Base-by-base conservation (phyloP, 2,329 filamentous ascomycete species). In the Pseudogymnoascus sp. region DNA sequence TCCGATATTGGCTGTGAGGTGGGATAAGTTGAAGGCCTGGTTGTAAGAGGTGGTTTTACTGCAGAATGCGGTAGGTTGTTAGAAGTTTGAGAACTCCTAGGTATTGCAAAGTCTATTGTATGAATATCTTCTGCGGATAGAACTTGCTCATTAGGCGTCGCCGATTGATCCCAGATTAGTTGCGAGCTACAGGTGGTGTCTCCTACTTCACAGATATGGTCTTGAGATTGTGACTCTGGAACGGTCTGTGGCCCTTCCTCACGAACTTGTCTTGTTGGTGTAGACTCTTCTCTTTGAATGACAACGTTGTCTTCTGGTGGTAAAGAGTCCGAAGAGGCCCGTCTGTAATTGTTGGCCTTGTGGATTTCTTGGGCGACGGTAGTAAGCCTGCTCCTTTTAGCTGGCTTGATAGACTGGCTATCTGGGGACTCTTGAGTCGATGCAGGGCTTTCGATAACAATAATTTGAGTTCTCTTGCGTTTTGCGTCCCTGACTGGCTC, bases 301-400 rank as follows among this genome's bases (percentile, higher is more conserved):
- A 18, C 45, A 18, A 36, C 45, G 42, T 61, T 42, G 54, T 45
- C 34, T 65, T 66, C 10, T 64, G 61, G 14, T 61, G 29, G 26
- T 66, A 39, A n/a, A 67, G 66, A 21, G 69, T 66, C 62, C 71
- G 68, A 68, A 69, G 70, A 31, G 65, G 69, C 65, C 71, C 69
- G 37, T 66, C 67, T 12, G 71, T 69, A 54, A 70, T 69, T 14
- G 18, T 64, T 14, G 18, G 18, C 16, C 14, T 45, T 39, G 40
- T 18, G 40, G 64, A 47, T 8, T 36, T 39, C 34, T 23, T 54
- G 37, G 60, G 23, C 21, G 18, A 47, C 47, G 65, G 65, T 42
- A 64, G 63, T 34, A 63, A 66, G 14, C 62, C 63, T 10, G 62
- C 45, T 57, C 45, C 62, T 31, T 60, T 65, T 40, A 21, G 60